These are phyloP conservation scores for Globisporangium polare DNA, from an alignment of 352 stramenopile species.

Conservation along the genomic window DNA sequence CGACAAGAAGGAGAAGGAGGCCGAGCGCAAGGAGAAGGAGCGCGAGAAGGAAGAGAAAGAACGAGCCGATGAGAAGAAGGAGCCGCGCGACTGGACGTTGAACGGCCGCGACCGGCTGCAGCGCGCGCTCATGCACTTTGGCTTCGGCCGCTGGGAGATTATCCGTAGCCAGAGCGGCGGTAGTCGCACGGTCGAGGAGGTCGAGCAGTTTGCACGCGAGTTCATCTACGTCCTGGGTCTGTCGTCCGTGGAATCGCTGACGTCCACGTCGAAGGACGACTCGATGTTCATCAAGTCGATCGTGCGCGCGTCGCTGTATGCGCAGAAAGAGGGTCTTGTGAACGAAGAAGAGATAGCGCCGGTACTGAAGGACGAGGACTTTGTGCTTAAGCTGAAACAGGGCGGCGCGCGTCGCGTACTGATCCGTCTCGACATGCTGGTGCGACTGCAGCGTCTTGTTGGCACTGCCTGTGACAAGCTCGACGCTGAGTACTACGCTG, in stretches of 20 bases:
- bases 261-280: slow-evolving; percentile 70
- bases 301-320: slow-evolving; percentile 56
- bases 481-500: slow-evolving; percentile 40
- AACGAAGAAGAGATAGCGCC: slow-evolving; percentile 68
- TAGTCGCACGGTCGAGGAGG: slow-evolving; percentile 79
- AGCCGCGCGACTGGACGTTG: slow-evolving; percentile 81
- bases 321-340: slow-evolving; percentile 68
- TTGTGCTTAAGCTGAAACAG: slow-evolving; percentile 83
- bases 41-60: slow-evolving; percentile 46
- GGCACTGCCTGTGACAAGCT: slow-evolving; percentile 52
- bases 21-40: slow-evolving; percentile 38
- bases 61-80: slow-evolving; percentile 52
- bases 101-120: slow-evolving; percentile 84
- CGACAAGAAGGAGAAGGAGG: slow-evolving; percentile 28
- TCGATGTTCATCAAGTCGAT: slow-evolving; percentile 80
- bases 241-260: slow-evolving; percentile 44
- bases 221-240: slow-evolving; percentile 86
- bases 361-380: slow-evolving; percentile 86
- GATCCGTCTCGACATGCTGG: slow-evolving; percentile 84
- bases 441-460: slow-evolving; percentile 65
- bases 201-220: slow-evolving; percentile 78
- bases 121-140: slow-evolving; percentile 86
- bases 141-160: slow-evolving; percentile 84
- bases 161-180: slow-evolving; percentile 85
- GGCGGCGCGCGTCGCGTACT: slow-evolving; percentile 77